These are phyloP conservation scores for Aphanocladium album DNA, from an alignment of 2,329 filamentous ascomycete species.

Conservation along the genomic window DNA sequence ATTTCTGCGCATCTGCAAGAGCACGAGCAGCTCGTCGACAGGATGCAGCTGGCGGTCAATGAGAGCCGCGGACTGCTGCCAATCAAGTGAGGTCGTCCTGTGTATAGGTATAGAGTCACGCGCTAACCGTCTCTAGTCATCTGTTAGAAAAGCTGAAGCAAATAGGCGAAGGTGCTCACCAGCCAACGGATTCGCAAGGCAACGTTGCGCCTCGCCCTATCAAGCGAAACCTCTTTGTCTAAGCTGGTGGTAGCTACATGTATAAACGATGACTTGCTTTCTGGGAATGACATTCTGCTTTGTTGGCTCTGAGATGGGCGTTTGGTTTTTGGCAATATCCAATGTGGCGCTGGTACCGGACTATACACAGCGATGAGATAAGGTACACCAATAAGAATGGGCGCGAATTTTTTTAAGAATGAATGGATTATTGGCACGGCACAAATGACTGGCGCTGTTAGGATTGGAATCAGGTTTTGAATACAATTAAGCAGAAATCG, in stretches of 20 bases:
- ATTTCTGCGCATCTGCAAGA: slow-evolving; percentile 57
- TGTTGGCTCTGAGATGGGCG: too few species aligned
- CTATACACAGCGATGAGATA: background rate
- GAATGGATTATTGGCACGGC: too few species aligned
- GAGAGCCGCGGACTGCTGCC: slow-evolving; percentile 53
- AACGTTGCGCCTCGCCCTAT: slow-evolving; percentile 1
- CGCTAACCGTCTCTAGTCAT: background rate
- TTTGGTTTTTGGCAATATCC: background rate
- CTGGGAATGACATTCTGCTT: background rate
- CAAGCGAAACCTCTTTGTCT: slow-evolving; percentile 6
- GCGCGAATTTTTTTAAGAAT: background rate
- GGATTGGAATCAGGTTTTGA: background rate
- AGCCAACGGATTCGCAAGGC: background rate
- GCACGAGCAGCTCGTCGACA: slow-evolving; percentile 52
- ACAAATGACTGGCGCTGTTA: too few species aligned
- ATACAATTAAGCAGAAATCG: background rate
- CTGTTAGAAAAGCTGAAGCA: slow-evolving; percentile 12
- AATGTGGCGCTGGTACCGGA: background rate
- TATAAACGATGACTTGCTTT: background rate
- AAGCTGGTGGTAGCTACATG: background rate
- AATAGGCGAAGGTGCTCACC: background rate
- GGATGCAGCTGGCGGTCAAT: slow-evolving; percentile 48
- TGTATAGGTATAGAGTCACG: background rate
- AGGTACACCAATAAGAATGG: background rate
- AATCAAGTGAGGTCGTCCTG: slow-evolving; percentile 45